Evolutionary conservation across 2,329 filamentous ascomycete genomes (phyloP), one percentile per base, ranked within the genome.

Genomic region (Colletotrichum lini): DNA sequence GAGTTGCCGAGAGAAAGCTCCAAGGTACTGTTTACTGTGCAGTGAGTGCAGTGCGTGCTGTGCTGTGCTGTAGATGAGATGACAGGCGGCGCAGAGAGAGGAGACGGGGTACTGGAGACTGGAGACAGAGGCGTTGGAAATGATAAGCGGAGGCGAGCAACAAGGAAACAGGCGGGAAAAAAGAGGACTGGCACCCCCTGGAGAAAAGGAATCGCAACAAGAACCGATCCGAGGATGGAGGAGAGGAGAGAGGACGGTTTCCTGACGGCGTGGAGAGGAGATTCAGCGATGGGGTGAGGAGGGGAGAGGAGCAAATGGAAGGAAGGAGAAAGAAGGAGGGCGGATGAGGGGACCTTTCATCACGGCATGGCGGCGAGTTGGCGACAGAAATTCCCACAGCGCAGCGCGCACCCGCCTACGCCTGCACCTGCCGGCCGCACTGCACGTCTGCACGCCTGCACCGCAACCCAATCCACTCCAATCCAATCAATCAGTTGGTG

Each of bases 301-400:
- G 47, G 71, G 62, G 73, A 68, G 67, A 67, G 73, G 62, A 65
- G 72, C 72, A 65, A 62, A 56, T 72, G 71, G 70, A 72, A 75
- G 61, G 68, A 74, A 70, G 75, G 77, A 77, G 78, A 77, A 74
- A 72, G 66, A 72, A 72, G 53, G 72, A 65, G 54, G 60, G 65
- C 67, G 70, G 72, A 64, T 75, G 65, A 73, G 62, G 67, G 71
- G 73, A 54, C 54, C 67, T 60, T 75, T 68, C 65, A 71, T 71
- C 74, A 73, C 65, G 66, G 69, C 63, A 72, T 72, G 69, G 73
- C 72, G 66, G 35, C 26, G 5, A 75, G 74, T 61, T 63, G 75
- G 74, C 72, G 74, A 50, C 63, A 18, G 44, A 44, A 18, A 60
- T 60, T 30, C 64, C 38, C 54, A 61, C 60, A 63, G 38, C 60